phyloP scores from a whole-genome alignment of 306 rosid genomes.

The Quercus bicolor region DNA sequence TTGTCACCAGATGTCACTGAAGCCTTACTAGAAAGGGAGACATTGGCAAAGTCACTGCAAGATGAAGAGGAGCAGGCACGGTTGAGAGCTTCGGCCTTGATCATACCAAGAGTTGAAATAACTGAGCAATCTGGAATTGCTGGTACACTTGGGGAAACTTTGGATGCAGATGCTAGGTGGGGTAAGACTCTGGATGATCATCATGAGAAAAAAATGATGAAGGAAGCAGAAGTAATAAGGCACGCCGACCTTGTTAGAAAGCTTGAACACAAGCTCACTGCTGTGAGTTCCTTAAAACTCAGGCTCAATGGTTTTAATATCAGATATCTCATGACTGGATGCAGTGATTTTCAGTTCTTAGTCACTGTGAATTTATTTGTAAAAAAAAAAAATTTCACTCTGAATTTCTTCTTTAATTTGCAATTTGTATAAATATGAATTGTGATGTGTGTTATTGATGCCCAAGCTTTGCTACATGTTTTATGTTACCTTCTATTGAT shows the following conservation, averaged over 20 bases:
- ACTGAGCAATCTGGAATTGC: constrained; percentile 55
- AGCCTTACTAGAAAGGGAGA: constrained; percentile 83
- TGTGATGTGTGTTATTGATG: background rate
- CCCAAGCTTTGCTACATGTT: background rate
- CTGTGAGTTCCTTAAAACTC: constrained; percentile 52
- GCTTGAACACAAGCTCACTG: constrained; percentile 70
- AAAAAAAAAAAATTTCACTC: background rate
- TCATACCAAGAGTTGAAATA: constrained; percentile 36
- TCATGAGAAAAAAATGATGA: constrained; percentile 61
- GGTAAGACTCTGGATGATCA: constrained; percentile 60
- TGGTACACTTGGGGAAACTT: constrained; percentile 87
- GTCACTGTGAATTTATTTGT: background rate
- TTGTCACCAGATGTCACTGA: constrained; percentile 73
- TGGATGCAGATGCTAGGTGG: constrained; percentile 94
- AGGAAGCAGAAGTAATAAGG: constrained; percentile 54
- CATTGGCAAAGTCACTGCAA: constrained; percentile 64
- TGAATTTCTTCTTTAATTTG: background rate
- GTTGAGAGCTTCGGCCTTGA: constrained; percentile 72
- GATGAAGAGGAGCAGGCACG: constrained; percentile 96
- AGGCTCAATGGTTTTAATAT: constrained; percentile 1
- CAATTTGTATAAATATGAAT: background rate
- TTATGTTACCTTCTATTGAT: background rate
- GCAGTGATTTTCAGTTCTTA: background rate
- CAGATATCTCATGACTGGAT: constrained; percentile 2
- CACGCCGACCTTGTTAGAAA: constrained; percentile 62